phyloP scores from a whole-genome alignment of 805 yeast species.

The Metschnikowia lochheadii region DNA sequence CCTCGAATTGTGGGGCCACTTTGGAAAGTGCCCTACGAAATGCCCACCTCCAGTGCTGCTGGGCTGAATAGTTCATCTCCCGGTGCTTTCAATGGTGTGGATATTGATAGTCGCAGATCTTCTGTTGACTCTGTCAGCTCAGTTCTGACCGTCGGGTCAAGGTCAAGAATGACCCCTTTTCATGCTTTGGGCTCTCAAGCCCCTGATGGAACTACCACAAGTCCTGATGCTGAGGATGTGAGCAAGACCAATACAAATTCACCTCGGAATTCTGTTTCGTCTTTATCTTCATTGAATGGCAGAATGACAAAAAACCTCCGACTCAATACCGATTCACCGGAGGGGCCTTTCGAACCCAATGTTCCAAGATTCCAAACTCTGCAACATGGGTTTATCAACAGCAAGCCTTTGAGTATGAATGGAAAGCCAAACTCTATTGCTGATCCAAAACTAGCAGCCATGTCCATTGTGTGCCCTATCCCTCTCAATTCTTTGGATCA shows the following conservation, averaged over 20 bases:
- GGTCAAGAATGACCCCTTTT: slow-evolving; percentile 28
- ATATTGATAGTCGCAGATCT: slow-evolving; percentile 31
- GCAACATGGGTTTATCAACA: not conserved
- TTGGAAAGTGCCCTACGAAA: slow-evolving; percentile 62
- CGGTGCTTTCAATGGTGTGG: slow-evolving; percentile 8
- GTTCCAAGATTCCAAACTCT: not conserved
- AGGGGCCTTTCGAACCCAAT: not conserved
- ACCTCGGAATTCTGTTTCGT: slow-evolving; percentile 17
- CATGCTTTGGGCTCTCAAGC: slow-evolving; percentile 22
- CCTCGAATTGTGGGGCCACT: slow-evolving; percentile 43
- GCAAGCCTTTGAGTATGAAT: not conserved
- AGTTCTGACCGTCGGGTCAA: slow-evolving; percentile 37
- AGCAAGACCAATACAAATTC: slow-evolving; percentile 6
- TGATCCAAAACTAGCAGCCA: not conserved
- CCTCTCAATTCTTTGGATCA: slow-evolving; percentile 9
- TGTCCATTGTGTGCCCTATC: slow-evolving; percentile 2
- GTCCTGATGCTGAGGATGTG: slow-evolving; percentile 20
- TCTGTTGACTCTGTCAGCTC: slow-evolving; percentile 51
- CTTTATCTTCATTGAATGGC: slow-evolving; percentile 18
- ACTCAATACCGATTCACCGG: not conserved
- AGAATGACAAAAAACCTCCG: slow-evolving; percentile 8
- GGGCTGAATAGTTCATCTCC: slow-evolving; percentile 17
- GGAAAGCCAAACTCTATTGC: not conserved
- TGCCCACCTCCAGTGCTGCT: slow-evolving; percentile 33
- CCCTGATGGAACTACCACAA: slow-evolving; percentile 15